These are phyloP conservation scores for Leccinum incarnatum DNA, from an alignment of 768 basidiomycete genomes.

Conservation along the genomic window DNA sequence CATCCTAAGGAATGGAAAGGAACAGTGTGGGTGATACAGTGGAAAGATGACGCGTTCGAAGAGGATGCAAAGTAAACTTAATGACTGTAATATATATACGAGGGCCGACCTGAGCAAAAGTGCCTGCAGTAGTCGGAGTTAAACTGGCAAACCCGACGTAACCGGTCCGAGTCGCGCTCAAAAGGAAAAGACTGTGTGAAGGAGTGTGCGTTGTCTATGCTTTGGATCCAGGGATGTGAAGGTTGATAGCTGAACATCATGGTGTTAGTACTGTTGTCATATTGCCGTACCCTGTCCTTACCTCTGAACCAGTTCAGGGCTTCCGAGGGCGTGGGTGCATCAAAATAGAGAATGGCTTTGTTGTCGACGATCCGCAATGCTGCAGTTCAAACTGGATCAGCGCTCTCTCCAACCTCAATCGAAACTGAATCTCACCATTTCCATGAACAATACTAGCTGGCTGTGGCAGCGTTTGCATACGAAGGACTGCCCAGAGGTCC, in stretches of 20 bases:
- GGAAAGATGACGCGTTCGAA: constrained; percentile 26
- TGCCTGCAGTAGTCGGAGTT: neutral
- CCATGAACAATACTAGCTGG: constrained; percentile 89
- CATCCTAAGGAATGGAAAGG: constrained; percentile 7
- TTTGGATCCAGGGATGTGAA: constrained; percentile 84
- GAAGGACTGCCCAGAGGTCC: constrained; percentile 94
- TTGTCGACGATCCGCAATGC: constrained; percentile 88
- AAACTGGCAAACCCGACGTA: constrained; percentile 4
- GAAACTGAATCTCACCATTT: constrained; percentile 50
- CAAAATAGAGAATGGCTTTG: constrained; percentile 89
- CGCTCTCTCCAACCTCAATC: neutral
- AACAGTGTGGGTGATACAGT: constrained; percentile 32
- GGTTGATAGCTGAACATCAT: constrained; percentile 66
- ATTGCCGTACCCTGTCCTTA: constrained; percentile 30
- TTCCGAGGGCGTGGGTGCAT: constrained; percentile 78
- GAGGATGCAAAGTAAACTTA: constrained; percentile 32
- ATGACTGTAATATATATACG: constrained; percentile 36
- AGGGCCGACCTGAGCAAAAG: constrained; percentile 24
- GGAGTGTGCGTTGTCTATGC: constrained; percentile 40
- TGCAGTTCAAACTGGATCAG: constrained; percentile 27
- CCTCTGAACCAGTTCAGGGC: constrained; percentile 91
- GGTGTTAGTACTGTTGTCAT: constrained; percentile 4
- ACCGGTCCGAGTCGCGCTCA: constrained; percentile 3
- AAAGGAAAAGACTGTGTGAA: constrained; percentile 2
- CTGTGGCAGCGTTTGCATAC: constrained; percentile 92